phyloP scores from a whole-genome alignment of 441 rosid genomes.

The Adansonia grandidieri region DNA sequence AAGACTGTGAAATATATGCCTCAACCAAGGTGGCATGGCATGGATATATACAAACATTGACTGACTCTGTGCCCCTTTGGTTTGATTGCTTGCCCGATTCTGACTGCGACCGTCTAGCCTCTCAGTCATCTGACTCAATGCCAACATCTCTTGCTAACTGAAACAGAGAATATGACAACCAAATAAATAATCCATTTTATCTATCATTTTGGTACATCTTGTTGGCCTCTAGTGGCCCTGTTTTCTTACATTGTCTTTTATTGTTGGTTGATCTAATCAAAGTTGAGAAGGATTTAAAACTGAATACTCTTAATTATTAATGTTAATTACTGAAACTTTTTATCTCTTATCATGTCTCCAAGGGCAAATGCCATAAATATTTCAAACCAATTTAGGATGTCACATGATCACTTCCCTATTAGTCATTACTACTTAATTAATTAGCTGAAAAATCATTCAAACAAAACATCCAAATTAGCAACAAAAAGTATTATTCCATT shows the following conservation, averaged over 20 bases:
- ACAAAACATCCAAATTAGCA: not conserved
- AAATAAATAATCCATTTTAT: conserved; percentile 24
- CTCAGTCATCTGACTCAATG: conserved; percentile 20
- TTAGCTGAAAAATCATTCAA: not conserved
- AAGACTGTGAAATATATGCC: conserved; percentile 40
- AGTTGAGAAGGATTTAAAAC: not conserved
- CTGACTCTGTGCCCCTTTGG: conserved; percentile 15
- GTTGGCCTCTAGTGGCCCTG: not conserved
- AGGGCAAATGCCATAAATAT: not conserved
- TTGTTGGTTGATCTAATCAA: not conserved
- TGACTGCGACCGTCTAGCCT: not conserved
- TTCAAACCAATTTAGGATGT: not conserved
- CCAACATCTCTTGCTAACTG: conserved; percentile 34
- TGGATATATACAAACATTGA: not conserved
- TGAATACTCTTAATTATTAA: not conserved
- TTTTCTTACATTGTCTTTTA: not conserved
- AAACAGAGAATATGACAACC: conserved; percentile 24
- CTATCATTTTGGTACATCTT: conserved; percentile 22
- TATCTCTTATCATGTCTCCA: not conserved
- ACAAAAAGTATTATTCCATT: not conserved
- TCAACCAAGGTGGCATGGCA: not conserved
- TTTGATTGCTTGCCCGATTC: conserved; percentile 16
- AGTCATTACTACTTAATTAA: not conserved
- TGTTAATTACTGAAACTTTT: not conserved
- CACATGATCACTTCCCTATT: not conserved